Base-by-base conservation (phyloP, 2,329 filamentous ascomycete genomes). In the Lachnellula suecica region DNA sequence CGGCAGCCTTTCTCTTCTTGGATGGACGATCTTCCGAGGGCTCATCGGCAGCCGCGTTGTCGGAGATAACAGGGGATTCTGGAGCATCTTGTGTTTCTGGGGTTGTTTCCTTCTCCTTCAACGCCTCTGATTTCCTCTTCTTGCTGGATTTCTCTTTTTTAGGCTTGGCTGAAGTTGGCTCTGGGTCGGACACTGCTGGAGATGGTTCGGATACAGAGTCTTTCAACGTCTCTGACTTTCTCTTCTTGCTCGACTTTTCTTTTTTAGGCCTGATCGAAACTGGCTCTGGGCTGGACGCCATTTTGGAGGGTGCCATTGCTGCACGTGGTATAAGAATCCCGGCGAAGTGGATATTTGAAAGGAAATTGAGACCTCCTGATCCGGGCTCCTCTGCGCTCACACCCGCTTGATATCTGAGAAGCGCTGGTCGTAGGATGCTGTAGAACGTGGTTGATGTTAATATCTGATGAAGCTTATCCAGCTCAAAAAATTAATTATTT, bases 1-100 rank as follows among this genome's bases (percentile, higher is more conserved):
- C 75, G 17, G 72, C 72, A 45, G 84, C 75, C 72, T 93, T 94
- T 71, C 89, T 87, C 75, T 95, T 91, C 55, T 69, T 68, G 8
- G 59, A 52, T n/a, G 64, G 59, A n/a, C 54, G 58, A 20, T 57
- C 46, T 37, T 60, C 51, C 2, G 38, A 43, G 24, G 31, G 15
- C 15, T 58, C 47, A 40, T 54, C 48, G 2, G 47, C 44, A 10
- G 20, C 17, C 17, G 31, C 15, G 22, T 15, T 20, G 15, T 44
- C 27, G 22, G 43, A 19, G 34, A 55, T 37, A 35, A 40, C 9
- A 4, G n/a, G 10, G 19, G 37, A 19, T 15, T 35, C 40, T 43
- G 34, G 2, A 29, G 22, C 29, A 44, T 48, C 15, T 23, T 35
- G 20, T 35, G 15, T 37, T 35, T 55, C 49, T 46, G 42, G 29